These are phyloP conservation scores for Talaromyces sp. DNA, from an alignment of 2,329 filamentous ascomycete genomes.

Conservation along the genomic window DNA sequence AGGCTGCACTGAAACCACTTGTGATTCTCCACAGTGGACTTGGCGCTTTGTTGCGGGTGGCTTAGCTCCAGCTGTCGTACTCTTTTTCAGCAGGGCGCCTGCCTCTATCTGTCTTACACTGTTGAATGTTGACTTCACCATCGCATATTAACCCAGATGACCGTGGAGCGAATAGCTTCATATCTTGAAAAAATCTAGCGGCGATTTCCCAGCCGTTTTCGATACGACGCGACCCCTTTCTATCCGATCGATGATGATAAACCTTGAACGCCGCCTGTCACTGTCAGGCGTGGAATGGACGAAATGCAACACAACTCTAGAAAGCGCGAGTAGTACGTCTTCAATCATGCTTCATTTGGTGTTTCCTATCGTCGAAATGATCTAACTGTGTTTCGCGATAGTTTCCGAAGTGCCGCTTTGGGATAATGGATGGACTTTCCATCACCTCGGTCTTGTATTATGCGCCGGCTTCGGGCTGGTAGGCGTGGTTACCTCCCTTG, in stretches of 20 bases:
- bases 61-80: slow-evolving; percentile 9
- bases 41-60: neutral
- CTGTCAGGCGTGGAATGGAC: slow-evolving; percentile 21
- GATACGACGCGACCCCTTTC: neutral
- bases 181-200: neutral
- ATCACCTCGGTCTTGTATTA: slow-evolving; percentile 54
- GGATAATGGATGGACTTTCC: slow-evolving; percentile 53
- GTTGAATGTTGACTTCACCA: neutral
- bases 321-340: slow-evolving; percentile 44
- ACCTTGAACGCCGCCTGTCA: slow-evolving; percentile 14
- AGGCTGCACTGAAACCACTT: neutral
- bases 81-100: neutral
- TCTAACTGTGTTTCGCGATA: slow-evolving; percentile 21
- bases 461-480: slow-evolving; percentile 53
- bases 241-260: slow-evolving; percentile 10
- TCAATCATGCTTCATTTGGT: neutral
- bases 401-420: slow-evolving; percentile 52
- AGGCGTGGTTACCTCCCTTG: slow-evolving; percentile 51
- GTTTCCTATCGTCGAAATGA: neutral
- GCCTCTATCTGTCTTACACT: neutral
- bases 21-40: neutral
- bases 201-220: neutral
- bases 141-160: neutral
- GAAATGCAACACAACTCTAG: slow-evolving; percentile 51
- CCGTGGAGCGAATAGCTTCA: neutral